Evolutionary conservation across 164 flowering plant species (phyloP).

Genomic region (Cinnamomum micranthum): DNA sequence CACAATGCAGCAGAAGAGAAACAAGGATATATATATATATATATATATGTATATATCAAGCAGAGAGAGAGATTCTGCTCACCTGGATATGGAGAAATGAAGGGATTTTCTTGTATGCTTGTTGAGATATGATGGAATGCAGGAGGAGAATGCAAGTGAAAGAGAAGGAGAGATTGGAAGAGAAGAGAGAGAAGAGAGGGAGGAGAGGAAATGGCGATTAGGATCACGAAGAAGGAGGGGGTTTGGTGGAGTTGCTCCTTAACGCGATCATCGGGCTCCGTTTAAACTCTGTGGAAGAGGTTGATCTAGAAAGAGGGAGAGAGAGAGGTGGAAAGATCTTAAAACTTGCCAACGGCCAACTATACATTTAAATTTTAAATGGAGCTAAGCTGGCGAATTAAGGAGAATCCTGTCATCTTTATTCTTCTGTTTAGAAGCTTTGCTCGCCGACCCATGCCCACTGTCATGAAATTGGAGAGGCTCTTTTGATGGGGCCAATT

Average conservation of each 20-base stretch:
- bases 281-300: not conserved
- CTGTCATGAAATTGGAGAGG: no score
- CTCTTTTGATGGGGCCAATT: no score
- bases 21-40: not conserved
- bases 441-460: no score
- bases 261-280: not conserved
- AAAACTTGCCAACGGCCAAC: no score
- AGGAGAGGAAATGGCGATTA: not conserved
- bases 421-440: no score
- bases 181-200: constrained; percentile 1
- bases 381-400: no score
- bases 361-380: no score
- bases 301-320: not conserved
- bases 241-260: not conserved
- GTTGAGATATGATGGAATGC: not conserved
- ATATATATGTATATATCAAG: not conserved
- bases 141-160: not conserved
- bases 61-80: not conserved
- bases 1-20: not conserved
- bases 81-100: not conserved
- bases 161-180: constrained; percentile 1
- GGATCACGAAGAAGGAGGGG: not conserved
- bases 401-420: no score
- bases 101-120: not conserved
- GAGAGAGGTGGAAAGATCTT: not conserved